phyloP scores from a whole-genome alignment of 2,329 filamentous ascomycete species.

The Aspergillus neoniger region DNA sequence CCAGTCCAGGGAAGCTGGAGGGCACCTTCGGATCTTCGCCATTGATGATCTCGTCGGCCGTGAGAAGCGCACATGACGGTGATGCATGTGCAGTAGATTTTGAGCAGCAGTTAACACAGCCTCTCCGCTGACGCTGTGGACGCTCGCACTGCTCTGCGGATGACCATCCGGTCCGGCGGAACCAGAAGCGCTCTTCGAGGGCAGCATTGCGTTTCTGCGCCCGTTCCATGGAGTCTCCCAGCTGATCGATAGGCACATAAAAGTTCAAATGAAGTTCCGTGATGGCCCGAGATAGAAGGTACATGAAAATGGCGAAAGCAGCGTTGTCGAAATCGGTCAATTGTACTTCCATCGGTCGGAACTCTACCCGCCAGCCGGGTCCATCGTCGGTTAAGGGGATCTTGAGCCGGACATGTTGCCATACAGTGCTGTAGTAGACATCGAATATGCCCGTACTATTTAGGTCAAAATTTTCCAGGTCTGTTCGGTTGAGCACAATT shows the following conservation, averaged over 20 bases:
- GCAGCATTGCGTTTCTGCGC: constrained; percentile 79
- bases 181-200: constrained; percentile 74
- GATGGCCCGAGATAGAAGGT: constrained; percentile 83
- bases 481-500: constrained; percentile 16
- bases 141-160: background rate
- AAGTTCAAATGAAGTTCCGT: constrained; percentile 86
- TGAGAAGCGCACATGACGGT: constrained; percentile 9
- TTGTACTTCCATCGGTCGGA: constrained; percentile 92
- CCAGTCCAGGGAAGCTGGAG: constrained; percentile 14
- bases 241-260: constrained; percentile 78
- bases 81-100: background rate
- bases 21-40: constrained; percentile 8
- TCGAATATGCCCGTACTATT: constrained; percentile 18
- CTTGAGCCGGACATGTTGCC: constrained; percentile 22
- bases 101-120: background rate
- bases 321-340: constrained; percentile 94
- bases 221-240: constrained; percentile 89
- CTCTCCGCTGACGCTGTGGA: background rate
- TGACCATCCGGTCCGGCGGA: constrained; percentile 81
- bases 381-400: constrained; percentile 68
- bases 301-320: constrained; percentile 88
- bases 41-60: constrained; percentile 18
- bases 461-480: constrained; percentile 12
- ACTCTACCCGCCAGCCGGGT: constrained; percentile 91
- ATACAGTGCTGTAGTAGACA: constrained; percentile 20